phyloP scores from a whole-genome alignment of 257 asterid species.

The Oldenlandia corymbosa region DNA sequence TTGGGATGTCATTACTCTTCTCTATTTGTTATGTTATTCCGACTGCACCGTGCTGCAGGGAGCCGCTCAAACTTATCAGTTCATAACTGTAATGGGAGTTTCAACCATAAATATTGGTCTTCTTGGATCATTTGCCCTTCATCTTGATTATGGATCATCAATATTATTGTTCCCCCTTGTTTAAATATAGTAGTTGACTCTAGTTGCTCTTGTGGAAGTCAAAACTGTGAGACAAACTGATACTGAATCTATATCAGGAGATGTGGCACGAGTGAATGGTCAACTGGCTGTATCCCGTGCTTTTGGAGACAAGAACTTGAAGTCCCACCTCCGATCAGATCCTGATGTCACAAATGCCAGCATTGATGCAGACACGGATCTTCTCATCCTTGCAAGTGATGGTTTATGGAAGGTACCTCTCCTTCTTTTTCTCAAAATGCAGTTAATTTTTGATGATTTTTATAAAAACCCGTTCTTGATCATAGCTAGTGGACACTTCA shows the following conservation, averaged over 20 bases:
- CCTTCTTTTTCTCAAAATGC: neutral
- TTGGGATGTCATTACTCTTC: too few species aligned
- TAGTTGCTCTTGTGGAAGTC: neutral
- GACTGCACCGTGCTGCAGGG: too few species aligned
- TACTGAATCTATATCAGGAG: conserved; percentile 47
- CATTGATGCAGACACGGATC: conserved; percentile 50
- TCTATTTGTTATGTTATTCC: too few species aligned
- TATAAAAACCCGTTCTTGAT: neutral
- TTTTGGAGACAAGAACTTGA: conserved; percentile 85
- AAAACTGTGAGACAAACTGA: conserved; percentile 6
- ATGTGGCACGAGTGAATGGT: conserved; percentile 84
- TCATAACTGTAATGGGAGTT: neutral
- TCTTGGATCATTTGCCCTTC: neutral
- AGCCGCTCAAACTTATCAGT: neutral
- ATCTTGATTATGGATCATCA: neutral
- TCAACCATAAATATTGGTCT: neutral
- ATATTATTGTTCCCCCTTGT: neutral
- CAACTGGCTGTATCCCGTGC: conserved; percentile 95
- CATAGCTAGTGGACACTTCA: conserved; percentile 16
- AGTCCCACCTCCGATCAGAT: conserved; percentile 69
- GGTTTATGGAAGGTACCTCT: conserved; percentile 79
- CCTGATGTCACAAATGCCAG: conserved; percentile 62
- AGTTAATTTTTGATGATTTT: neutral
- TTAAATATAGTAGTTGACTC: neutral
- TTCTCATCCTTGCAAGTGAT: conserved; percentile 89